Conservation (phyloP, 163 green algal genomes). For the Scenedesmus sp. region DNA sequence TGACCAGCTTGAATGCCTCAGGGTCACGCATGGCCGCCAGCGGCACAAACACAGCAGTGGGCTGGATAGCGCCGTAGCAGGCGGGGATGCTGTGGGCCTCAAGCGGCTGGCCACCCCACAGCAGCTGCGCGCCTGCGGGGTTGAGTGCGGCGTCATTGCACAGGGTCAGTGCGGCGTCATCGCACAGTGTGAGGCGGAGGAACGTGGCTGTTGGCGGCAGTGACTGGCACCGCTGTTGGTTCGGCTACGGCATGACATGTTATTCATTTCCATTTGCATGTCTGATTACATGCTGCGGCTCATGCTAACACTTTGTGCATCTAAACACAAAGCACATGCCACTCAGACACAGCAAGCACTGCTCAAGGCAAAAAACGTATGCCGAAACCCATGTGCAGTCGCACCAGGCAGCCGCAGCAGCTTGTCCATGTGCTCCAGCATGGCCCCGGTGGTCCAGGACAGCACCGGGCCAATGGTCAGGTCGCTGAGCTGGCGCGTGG, state of each 20-base stretch:
- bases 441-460: conserved; percentile 87
- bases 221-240: too few relatives aligned
- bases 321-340: not conserved
- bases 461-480: conserved; percentile 96
- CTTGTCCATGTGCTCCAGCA: conserved; percentile 85
- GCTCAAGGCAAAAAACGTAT: not conserved
- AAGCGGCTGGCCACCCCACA: conserved; percentile 93
- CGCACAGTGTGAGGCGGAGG: too few relatives aligned
- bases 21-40: conserved; percentile 67
- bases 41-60: conserved; percentile 97
- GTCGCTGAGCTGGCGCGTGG: conserved; percentile 82
- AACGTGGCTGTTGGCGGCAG: too few relatives aligned
- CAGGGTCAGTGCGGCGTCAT: not conserved
- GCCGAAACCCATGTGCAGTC: not conserved
- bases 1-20: conserved; percentile 82
- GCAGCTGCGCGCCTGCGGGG: conserved; percentile 81
- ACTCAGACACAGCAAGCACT: not conserved
- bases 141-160: not conserved
- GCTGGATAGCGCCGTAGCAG: conserved; percentile 93
- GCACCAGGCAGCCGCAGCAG: conserved; percentile 90
- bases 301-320: not conserved
- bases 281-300: too few relatives aligned
- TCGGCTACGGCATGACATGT: too few relatives aligned
- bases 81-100: conserved; percentile 90
- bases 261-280: too few relatives aligned